Base-by-base conservation (phyloP, 2,329 filamentous ascomycete genomes). In the Periconia digitata region DNA sequence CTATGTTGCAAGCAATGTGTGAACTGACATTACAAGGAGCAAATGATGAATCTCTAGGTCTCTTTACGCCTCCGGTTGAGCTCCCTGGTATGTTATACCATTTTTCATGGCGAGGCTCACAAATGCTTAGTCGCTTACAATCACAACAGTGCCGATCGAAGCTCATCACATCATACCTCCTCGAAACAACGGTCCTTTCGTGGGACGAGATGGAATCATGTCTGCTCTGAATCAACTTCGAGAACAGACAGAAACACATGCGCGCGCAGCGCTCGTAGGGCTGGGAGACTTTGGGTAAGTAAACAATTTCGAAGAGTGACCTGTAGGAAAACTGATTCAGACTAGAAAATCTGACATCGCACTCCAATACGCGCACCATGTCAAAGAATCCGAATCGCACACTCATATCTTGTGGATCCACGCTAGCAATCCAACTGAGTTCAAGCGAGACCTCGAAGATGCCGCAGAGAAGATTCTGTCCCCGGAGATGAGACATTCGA, bases 321-420 rank as follows among this genome's bases (percentile, higher is more conserved):
- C 22, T 13, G 23, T 8, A 40, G 40, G 7, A 38, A 15, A 22
- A 46, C 40, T 53, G 22, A 53, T 41, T n/a, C 20, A 13, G 15
- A n/a, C 34, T 43, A 55, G 53, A 40, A 55, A 55, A 38, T 55
- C 53, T 23, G 50, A 55, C 34, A 43, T 55, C 15, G 53, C 53
- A 3, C 48, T 55, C 32, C 44, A 52, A 44, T 50, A 55, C 40
- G 41, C 37, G 3, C 48, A 52, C 40, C 13, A 47, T 32, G 24
- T 50, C 34, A 32, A 44, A 23, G 17, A 42, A 20, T 32, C 39
- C 10, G 40, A 42, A 34, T 44, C 46, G 20, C 43, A 48, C 8
- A 46, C 29, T 1, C 29, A 12, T 20, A 46, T 55, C 2, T 15
- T 52, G 34, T 55, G 52, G 52, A 46, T 50, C 32, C 46, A 55